Percentiles rank a stretch among this genome's conserved stretches.
Evolutionary conservation across 306 rosid species (phyloP).

Genomic region (Canavalia gladiata): DNA sequence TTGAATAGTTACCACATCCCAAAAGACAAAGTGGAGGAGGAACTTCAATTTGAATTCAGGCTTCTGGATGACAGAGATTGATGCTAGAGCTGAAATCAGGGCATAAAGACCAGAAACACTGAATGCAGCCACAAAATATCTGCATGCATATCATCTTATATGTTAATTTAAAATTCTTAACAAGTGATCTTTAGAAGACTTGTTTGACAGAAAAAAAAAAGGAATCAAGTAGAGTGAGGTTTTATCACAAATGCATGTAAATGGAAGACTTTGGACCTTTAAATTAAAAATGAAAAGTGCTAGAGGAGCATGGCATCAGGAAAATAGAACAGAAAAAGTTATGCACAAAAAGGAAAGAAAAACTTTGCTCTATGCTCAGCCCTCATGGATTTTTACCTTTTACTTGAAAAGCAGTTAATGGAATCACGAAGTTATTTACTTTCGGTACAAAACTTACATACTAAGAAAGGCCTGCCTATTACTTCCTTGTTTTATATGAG

Average conservation of each 20-base stretch:
- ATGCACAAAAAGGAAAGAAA: neutral
- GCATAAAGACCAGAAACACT: constrained; percentile 70
- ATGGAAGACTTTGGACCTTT: constrained; percentile 1
- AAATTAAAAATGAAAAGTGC: neutral
- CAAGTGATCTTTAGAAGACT: neutral
- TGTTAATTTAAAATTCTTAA: constrained; percentile 23
- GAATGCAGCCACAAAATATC: constrained; percentile 80
- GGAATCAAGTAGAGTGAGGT: neutral
- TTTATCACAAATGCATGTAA: neutral
- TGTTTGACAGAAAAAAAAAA: neutral
- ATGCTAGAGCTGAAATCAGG: constrained; percentile 63
- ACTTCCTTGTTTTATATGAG: neutral
- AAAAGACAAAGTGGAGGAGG: constrained; percentile 63
- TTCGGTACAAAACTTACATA: neutral
- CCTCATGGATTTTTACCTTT: neutral
- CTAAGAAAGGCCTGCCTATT: neutral
- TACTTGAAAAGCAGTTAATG: constrained; percentile 15
- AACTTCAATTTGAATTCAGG: constrained; percentile 59
- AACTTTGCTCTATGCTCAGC: neutral
- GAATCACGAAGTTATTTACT: neutral
- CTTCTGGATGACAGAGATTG: constrained; percentile 61
- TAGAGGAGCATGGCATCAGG: neutral
- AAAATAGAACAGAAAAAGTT: neutral
- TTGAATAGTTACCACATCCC: constrained; percentile 65
- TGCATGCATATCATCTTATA: constrained; percentile 48